A percentile compares a stretch with the other conserved stretches of the same genome.
These are phyloP conservation scores for Trichosporon faecale DNA, from an alignment of 1,284 basidiomycete genomes.

Conservation along the genomic window DNA sequence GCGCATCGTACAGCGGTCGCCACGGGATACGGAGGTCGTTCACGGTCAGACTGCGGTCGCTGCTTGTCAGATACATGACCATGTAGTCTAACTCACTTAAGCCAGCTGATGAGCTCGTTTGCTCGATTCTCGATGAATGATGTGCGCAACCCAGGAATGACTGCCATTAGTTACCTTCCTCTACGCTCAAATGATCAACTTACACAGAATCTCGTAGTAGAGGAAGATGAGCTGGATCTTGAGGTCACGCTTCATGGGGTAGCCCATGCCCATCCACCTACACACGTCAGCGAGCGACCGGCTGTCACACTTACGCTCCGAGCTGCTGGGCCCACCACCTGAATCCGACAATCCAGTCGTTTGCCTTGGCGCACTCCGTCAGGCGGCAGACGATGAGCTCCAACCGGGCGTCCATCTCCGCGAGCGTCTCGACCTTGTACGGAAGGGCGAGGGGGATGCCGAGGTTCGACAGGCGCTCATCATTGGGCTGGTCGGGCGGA, in stretches of 20 bases:
- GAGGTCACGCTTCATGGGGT: constrained; percentile 76
- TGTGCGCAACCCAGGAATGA: constrained; percentile 57
- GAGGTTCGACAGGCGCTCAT: constrained; percentile 43
- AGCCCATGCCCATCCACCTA: constrained; percentile 78
- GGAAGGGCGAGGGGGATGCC: constrained; percentile 58
- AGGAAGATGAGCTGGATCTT: constrained; percentile 73
- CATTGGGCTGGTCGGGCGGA: constrained; percentile 36
- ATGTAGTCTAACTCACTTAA: constrained; percentile 59
- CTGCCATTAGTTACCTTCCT: constrained; percentile 37
- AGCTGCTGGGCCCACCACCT: constrained; percentile 74
- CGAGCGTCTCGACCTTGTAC: constrained; percentile 74
- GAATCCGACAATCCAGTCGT: constrained; percentile 74
- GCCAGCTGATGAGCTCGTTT: constrained; percentile 54
- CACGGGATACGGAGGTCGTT: constrained; percentile 83
- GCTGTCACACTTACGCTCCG: constrained; percentile 59
- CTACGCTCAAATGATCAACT: constrained; percentile 15
- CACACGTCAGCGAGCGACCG: constrained; percentile 28
- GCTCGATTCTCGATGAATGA: constrained; percentile 55
- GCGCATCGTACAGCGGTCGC: constrained; percentile 76
- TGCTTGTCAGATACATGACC: constrained; percentile 57
- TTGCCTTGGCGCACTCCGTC: constrained; percentile 70
- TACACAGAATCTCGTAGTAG: constrained; percentile 64
- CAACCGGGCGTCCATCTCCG: constrained; percentile 74
- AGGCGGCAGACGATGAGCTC: constrained; percentile 68
- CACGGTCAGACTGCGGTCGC: constrained; percentile 71